phyloP scores from a whole-genome alignment of 2,329 filamentous ascomycete species.

The Sporothrix globosa region DNA sequence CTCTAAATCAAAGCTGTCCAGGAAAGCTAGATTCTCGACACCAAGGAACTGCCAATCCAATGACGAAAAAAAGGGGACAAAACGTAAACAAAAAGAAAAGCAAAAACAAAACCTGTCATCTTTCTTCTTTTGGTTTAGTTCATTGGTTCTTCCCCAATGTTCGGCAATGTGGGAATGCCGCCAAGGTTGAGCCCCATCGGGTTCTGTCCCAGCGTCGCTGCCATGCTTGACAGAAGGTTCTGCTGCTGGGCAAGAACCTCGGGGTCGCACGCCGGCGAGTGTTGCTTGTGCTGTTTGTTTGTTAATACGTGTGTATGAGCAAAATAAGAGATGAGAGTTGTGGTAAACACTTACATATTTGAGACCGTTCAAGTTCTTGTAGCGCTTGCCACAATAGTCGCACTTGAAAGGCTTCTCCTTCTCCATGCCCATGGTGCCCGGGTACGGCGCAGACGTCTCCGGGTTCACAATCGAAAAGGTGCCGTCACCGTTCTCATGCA shows the following conservation, averaged over 20 bases:
- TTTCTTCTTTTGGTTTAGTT: constrained; percentile 34
- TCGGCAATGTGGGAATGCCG: constrained; percentile 42
- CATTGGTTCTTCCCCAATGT: constrained; percentile 52
- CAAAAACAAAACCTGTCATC: neutral
- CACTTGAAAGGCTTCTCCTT: constrained; percentile 99
- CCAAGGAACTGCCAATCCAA: constrained; percentile 16
- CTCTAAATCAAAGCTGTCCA: constrained; percentile 9
- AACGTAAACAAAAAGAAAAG: constrained; percentile 9
- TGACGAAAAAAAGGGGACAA: neutral
- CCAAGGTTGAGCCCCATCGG: constrained; percentile 43
- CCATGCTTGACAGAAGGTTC: constrained; percentile 44
- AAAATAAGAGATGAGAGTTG: too few relatives aligned
- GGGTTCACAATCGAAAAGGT: constrained; percentile 98
- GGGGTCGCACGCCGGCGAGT: constrained; percentile 88
- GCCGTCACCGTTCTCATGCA: constrained; percentile 95
- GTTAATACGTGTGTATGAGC: constrained; percentile 41
- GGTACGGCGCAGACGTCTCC: constrained; percentile 89
- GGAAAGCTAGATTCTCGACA: constrained; percentile 10
- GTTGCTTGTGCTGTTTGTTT: constrained; percentile 65
- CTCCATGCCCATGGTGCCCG: constrained; percentile 98
- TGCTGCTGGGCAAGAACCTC: constrained; percentile 61
- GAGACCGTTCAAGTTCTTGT: constrained; percentile 97
- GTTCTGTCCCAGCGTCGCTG: constrained; percentile 40
- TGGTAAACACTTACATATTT: constrained; percentile 71
- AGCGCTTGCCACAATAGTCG: constrained; percentile 94